These are phyloP conservation scores for Colletotrichum godetiae DNA, from an alignment of 2,329 filamentous ascomycete species.

Conservation along the genomic window DNA sequence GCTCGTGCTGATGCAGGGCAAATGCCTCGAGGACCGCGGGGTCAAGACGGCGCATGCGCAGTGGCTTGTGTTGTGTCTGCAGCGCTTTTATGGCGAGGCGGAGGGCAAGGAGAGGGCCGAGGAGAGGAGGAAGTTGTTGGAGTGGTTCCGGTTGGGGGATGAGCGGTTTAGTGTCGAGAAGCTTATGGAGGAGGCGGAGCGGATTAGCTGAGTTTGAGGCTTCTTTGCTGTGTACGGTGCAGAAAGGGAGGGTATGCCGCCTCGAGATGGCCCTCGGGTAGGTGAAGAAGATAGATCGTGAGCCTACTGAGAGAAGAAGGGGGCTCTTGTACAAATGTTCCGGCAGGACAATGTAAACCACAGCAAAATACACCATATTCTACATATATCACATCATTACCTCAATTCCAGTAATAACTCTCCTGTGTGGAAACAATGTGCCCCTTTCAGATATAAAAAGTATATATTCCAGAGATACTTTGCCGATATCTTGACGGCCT, in stretches of 20 bases:
- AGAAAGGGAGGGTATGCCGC: no score
- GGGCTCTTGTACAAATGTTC: background rate
- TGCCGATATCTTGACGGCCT: background rate
- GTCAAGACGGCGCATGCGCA: slow-evolving; percentile 84
- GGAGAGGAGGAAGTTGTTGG: slow-evolving; percentile 77
- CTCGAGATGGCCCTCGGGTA: no score
- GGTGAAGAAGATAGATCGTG: background rate
- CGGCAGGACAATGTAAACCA: background rate
- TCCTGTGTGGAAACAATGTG: background rate
- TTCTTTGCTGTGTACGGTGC: no score
- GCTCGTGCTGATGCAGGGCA: slow-evolving; percentile 87
- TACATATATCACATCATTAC: background rate
- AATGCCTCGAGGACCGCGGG: slow-evolving; percentile 82
- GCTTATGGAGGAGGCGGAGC: slow-evolving; percentile 90
- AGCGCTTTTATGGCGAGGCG: slow-evolving; percentile 88
- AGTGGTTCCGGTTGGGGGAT: slow-evolving; percentile 86
- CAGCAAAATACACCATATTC: background rate
- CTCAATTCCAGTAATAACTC: background rate
- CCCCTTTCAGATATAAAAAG: background rate
- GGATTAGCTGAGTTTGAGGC: slow-evolving; percentile 61
- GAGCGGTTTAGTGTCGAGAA: slow-evolving; percentile 83
- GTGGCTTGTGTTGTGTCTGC: slow-evolving; percentile 91
- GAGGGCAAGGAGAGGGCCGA: slow-evolving; percentile 65
- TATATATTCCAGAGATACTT: background rate
- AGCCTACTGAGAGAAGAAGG: background rate